phyloP scores from a whole-genome alignment of 228 moss, liverwort and hornwort genomes.

The Sphagnum fallax region DNA sequence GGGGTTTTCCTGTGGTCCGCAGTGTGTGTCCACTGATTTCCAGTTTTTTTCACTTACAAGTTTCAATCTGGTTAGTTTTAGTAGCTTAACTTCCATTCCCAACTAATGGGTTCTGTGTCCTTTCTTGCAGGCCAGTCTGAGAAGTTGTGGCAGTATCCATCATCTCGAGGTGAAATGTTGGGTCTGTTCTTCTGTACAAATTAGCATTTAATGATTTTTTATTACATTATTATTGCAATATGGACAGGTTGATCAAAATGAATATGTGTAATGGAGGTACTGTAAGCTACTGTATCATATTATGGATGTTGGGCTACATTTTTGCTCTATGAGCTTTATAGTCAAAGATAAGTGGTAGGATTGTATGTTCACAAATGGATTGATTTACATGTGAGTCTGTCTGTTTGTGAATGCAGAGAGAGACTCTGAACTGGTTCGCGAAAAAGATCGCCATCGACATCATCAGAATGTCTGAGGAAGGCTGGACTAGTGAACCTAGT shows the following conservation, averaged over 20 bases:
- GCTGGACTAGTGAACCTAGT: conserved; percentile 21
- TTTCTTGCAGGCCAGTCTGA: conserved; percentile 57
- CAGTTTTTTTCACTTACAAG: conserved; percentile 15
- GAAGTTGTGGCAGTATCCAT: conserved; percentile 61
- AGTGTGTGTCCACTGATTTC: conserved; percentile 32
- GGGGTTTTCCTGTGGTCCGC: conserved; percentile 13
- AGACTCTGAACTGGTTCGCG: conserved; percentile 66
- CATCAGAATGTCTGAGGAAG: conserved; percentile 70
- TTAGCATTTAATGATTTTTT: not conserved
- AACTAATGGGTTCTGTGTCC: not conserved
- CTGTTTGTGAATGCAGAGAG: conserved; percentile 48
- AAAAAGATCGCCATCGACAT: conserved; percentile 73
- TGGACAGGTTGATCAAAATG: not conserved
- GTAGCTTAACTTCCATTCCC: not conserved
- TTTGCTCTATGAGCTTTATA: not conserved
- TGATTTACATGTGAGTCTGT: not conserved
- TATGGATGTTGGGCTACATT: not conserved
- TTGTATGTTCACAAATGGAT: not conserved
- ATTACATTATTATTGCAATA: not conserved
- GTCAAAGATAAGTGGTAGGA: not conserved
- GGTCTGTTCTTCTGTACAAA: not conserved
- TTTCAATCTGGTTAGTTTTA: not conserved
- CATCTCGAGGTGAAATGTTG: conserved; percentile 58
- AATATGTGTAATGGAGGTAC: not conserved
- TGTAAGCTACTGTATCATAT: not conserved